Percentiles rank a stretch among this genome's conserved stretches.
phyloP scores from a whole-genome alignment of 2,329 filamentous ascomycete species.

The Fusarium liriodendri region DNA sequence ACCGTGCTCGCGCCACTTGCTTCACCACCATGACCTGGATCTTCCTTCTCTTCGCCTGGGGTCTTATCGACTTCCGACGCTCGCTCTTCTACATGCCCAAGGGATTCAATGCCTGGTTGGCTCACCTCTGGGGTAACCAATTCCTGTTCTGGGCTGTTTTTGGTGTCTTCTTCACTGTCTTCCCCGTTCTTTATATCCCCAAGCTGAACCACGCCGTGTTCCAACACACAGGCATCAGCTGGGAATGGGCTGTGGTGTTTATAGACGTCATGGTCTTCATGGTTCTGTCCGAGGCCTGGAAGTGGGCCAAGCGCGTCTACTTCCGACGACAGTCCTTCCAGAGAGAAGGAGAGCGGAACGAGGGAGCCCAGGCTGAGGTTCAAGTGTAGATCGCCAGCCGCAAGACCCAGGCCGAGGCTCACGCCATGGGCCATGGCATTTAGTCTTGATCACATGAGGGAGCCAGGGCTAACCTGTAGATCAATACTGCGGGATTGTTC shows the following conservation, averaged over 20 bases:
- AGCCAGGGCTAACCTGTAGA: not conserved
- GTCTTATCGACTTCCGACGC: slow-evolving; percentile 73
- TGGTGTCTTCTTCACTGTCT: slow-evolving; percentile 66
- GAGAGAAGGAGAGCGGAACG: slow-evolving; percentile 1
- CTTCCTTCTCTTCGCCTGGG: slow-evolving; percentile 77
- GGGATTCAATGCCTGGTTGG: slow-evolving; percentile 64
- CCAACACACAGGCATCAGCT: slow-evolving; percentile 72
- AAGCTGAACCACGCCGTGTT: slow-evolving; percentile 75
- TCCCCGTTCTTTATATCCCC: slow-evolving; percentile 75
- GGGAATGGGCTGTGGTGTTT: slow-evolving; percentile 79
- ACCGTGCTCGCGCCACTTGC: slow-evolving; percentile 72
- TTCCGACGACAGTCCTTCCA: slow-evolving; percentile 50
- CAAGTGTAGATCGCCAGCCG: not conserved
- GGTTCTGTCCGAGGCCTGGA: slow-evolving; percentile 72
- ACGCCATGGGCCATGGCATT: not conserved
- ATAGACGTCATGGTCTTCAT: slow-evolving; percentile 71
- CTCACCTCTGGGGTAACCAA: slow-evolving; percentile 65
- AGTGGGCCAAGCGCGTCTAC: slow-evolving; percentile 71
- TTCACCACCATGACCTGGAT: slow-evolving; percentile 77
- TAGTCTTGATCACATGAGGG: not conserved
- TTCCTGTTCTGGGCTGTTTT: slow-evolving; percentile 63
- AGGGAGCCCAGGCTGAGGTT: not conserved
- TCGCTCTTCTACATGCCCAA: slow-evolving; percentile 71
- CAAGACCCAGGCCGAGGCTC: not conserved
- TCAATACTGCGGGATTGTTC: not conserved